phyloP scores from a whole-genome alignment of 164 flowering plant genomes.

The Magnolia changhungtana region DNA sequence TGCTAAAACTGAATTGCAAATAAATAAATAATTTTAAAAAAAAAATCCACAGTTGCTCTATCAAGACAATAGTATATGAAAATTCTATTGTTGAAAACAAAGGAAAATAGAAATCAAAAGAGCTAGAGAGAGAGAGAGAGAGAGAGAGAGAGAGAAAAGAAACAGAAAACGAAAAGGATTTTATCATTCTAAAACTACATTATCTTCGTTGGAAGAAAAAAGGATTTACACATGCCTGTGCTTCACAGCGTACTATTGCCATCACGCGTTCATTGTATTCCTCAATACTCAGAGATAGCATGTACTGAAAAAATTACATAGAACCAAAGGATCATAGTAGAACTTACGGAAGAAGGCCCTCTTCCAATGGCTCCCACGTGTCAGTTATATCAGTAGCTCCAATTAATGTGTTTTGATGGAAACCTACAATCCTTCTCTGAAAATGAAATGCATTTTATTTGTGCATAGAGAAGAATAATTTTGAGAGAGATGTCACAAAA shows the following conservation, averaged over 20 bases:
- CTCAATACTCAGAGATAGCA: conserved; percentile 52
- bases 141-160: too few species aligned
- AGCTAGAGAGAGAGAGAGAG: background rate
- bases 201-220: too few species aligned
- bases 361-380: conserved; percentile 67
- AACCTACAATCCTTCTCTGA: too few species aligned
- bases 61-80: background rate
- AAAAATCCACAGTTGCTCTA: background rate
- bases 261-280: conserved; percentile 81
- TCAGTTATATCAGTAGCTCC: conserved; percentile 70
- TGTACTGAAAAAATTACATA: background rate
- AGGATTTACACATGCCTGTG: conserved; percentile 70
- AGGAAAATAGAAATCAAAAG: background rate
- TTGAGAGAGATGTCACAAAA: too few species aligned
- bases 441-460: too few species aligned
- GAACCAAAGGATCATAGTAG: background rate
- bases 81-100: background rate
- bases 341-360: conserved; percentile 71
- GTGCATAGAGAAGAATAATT: too few species aligned
- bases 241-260: conserved; percentile 94
- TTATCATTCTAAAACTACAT: too few species aligned
- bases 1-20: background rate
- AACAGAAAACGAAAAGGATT: background rate
- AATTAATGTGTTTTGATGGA: too few species aligned
- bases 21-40: too few species aligned